These are phyloP conservation scores for Crithidia acanthocephali DNA, from an alignment of 208 protist genomes.

Conservation along the genomic window DNA sequence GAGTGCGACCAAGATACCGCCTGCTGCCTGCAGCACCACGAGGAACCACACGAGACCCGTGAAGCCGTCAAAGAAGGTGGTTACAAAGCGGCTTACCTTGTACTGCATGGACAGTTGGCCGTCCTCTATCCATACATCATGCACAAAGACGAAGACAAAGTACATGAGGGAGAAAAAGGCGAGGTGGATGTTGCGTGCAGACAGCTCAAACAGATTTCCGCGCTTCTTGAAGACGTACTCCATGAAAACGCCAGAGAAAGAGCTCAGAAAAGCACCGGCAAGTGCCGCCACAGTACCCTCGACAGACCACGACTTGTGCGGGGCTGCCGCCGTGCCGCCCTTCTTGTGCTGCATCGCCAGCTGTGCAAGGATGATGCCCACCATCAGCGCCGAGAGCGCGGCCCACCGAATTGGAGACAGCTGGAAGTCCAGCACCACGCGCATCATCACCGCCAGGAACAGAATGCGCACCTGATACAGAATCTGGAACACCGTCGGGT, in stretches of 20 bases:
- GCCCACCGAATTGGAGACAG: conserved; percentile 56
- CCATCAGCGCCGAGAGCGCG: conserved; percentile 43
- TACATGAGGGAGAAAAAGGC: conserved; percentile 49
- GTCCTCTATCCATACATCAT: neutral
- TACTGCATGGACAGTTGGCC: neutral
- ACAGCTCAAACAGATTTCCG: conserved; percentile 19
- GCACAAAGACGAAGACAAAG: conserved; percentile 18
- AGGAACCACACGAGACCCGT: conserved; percentile 54
- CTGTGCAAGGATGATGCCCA: conserved; percentile 52
- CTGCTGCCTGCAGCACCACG: conserved; percentile 58
- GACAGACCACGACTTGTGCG: conserved; percentile 28
- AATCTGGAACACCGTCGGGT: conserved; percentile 68
- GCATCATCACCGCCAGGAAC: conserved; percentile 56
- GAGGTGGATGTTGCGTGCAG: conserved; percentile 45
- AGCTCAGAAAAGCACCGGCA: conserved; percentile 40
- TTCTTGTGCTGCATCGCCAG: conserved; percentile 27
- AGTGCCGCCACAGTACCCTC: conserved; percentile 43
- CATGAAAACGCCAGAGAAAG: conserved; percentile 60
- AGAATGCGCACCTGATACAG: conserved; percentile 67
- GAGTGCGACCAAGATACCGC: conserved; percentile 67
- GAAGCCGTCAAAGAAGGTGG: conserved; percentile 61
- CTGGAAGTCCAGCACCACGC: conserved; percentile 21
- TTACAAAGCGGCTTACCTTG: neutral
- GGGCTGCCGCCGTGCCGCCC: conserved; percentile 4
- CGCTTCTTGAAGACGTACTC: conserved; percentile 69